Base-by-base conservation (phyloP, 148 eudicot species). In the Rhododendron ferrugineum region DNA sequence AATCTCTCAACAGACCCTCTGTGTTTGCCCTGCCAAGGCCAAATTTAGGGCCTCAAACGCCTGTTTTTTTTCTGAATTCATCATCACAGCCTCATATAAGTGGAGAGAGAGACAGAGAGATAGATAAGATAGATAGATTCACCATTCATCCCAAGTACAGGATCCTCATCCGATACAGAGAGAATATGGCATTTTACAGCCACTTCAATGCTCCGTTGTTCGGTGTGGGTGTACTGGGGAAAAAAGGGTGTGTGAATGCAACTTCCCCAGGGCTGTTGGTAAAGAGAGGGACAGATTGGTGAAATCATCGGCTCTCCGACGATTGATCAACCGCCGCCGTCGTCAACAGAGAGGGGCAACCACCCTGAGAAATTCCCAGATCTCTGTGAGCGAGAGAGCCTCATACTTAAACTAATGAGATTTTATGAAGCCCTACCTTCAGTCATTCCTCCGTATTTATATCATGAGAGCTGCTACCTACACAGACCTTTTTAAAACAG, bases 21-120 rank as follows among this genome's bases (percentile, higher is more conserved):
- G 72, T 28, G 83, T 14, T 75, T 87, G 86, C 86, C 88, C 73
- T 46, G 86, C 88, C 88, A 87, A 78, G 22, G 37, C 60, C 26
- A 64, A 44, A 66, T 46, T 42, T 11, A 0, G 75, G 40, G 60
- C 62, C 32, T 81, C 49, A 8, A 22, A 56, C 18, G 82, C 47
- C 83, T 30, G 87, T 56, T 62, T 64, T 34, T 15, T 78, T 79
- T 26, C 32, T 9, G 78, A 79, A 46, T 30, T 50, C 52, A 86
- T 83, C 85, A 26, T 86, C 85, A 83, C 52, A 77, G 85, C 85
- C 88, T 78, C 70, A 9, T 0, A n/a, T 14, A 20, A 49, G 81
- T 10, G 42, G 30, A 23, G 81, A 23, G 16, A 47, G 37, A 49
- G 22, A 60, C 1, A 37, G 74, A 60, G 50, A 82, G 34, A 82